Evolutionary conservation across 768 basidiomycete genomes (phyloP).

Genomic region (Mycena venus): DNA sequence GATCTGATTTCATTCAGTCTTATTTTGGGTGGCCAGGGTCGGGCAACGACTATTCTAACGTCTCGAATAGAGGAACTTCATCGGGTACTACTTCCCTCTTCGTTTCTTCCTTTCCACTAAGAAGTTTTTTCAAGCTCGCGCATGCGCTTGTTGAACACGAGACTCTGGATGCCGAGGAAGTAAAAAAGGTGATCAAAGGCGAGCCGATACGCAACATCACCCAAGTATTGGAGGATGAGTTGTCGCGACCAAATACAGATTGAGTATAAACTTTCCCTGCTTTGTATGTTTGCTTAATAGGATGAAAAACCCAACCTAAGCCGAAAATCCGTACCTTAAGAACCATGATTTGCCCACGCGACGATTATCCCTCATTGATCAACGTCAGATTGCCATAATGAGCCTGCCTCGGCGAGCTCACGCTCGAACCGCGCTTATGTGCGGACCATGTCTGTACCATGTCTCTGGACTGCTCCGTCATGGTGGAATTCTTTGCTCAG

Average conservation of each 20-base stretch:
- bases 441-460: background rate
- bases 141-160: slow-evolving; percentile 95
- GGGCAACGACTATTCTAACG: slow-evolving; percentile 75
- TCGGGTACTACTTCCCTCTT: slow-evolving; percentile 59
- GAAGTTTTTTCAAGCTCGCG: slow-evolving; percentile 73
- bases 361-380: background rate
- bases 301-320: background rate
- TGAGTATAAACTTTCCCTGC: background rate
- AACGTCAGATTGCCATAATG: background rate
- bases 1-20: slow-evolving; percentile 53
- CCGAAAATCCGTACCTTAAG: background rate
- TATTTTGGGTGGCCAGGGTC: slow-evolving; percentile 77
- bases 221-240: slow-evolving; percentile 74
- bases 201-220: slow-evolving; percentile 80
- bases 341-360: slow-evolving; percentile 11
- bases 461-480: background rate
- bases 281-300: background rate
- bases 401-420: background rate
- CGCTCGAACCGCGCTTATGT: background rate
- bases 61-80: slow-evolving; percentile 82
- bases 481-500: background rate
- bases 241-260: slow-evolving; percentile 46
- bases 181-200: slow-evolving; percentile 86
- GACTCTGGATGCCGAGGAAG: slow-evolving; percentile 90
- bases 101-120: slow-evolving; percentile 24